Evolutionary conservation across 148 eudicot species (phyloP).

Genomic region (Rheum nobile): DNA sequence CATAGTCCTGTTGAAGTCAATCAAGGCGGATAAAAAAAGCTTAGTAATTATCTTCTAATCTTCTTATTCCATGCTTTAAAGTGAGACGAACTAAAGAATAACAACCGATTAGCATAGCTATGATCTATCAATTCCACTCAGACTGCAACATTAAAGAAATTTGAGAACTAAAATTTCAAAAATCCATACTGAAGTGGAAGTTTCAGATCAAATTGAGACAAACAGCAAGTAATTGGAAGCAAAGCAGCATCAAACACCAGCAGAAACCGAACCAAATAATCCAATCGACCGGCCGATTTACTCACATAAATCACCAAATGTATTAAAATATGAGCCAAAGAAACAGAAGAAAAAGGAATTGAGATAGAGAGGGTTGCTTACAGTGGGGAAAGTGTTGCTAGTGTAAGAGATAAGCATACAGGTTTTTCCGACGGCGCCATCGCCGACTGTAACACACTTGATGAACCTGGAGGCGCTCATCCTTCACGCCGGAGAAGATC

Average conservation of each 20-base stretch:
- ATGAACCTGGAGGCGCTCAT: conserved; percentile 39
- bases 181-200: neutral
- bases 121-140: neutral
- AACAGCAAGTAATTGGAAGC: neutral
- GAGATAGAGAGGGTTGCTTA: conserved; percentile 7
- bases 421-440: conserved; percentile 27
- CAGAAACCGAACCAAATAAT: conserved; percentile 6
- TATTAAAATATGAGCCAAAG: neutral
- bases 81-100: neutral
- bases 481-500: neutral
- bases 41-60: neutral
- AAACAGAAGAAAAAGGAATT: neutral
- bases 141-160: neutral
- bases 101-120: neutral
- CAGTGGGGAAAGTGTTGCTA: conserved; percentile 46
- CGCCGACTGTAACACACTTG: conserved; percentile 28
- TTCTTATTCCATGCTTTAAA: neutral
- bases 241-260: neutral
- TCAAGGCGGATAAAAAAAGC: neutral
- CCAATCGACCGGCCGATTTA: neutral
- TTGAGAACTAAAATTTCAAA: neutral
- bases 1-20: conserved; percentile 28
- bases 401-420: conserved; percentile 32
- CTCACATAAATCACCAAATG: neutral
- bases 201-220: neutral